Percentiles rank a stretch among this genome's conserved stretches.
phyloP scores from a whole-genome alignment of 306 rosid genomes.

The Quercus alba region DNA sequence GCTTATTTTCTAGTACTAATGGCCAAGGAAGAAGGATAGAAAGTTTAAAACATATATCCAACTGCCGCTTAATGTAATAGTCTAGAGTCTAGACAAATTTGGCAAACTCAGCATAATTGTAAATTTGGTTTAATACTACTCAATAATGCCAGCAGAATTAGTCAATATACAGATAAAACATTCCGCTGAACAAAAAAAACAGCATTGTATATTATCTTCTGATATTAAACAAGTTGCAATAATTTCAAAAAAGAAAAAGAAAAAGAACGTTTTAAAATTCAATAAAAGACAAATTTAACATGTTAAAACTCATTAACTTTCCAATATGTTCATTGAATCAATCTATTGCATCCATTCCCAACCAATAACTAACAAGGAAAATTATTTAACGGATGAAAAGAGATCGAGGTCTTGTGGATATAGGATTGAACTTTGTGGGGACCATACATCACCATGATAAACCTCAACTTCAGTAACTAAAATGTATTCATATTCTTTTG shows the following conservation, averaged over 20 bases:
- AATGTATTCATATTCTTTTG: neutral
- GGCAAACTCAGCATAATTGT: neutral
- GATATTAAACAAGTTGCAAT: neutral
- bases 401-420: neutral
- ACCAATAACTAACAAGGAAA: neutral
- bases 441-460: neutral
- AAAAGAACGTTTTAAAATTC: neutral
- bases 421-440: neutral
- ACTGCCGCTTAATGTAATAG: neutral
- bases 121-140: neutral
- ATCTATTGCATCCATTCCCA: neutral
- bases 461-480: neutral
- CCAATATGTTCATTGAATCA: neutral
- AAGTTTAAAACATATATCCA: neutral
- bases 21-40: neutral
- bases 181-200: neutral
- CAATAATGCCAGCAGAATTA: neutral
- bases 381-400: neutral
- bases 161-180: neutral
- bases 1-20: neutral
- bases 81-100: neutral
- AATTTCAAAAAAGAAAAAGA: neutral
- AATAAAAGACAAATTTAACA: neutral
- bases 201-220: neutral
- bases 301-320: neutral